phyloP scores from a whole-genome alignment of 192 early-diverging fungal genomes.

The Entophlyctis luteolus region DNA sequence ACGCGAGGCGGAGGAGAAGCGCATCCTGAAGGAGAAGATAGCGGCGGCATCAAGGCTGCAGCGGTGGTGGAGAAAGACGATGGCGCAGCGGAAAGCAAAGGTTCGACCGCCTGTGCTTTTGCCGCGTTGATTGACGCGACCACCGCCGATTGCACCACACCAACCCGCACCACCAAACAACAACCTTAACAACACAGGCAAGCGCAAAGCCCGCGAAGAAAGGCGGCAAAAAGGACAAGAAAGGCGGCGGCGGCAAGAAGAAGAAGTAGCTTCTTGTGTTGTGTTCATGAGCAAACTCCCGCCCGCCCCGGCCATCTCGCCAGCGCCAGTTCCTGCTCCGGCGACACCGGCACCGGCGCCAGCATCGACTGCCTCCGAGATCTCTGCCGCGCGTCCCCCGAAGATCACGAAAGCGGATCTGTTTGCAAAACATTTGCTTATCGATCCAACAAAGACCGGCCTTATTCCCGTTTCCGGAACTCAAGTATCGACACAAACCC shows the following conservation, averaged over 20 bases:
- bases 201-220: slow-evolving; percentile 14
- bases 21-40: slow-evolving; percentile 23
- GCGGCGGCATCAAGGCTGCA: slow-evolving; percentile 42
- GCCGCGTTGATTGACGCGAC: background rate
- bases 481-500: background rate
- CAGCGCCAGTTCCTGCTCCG: too few species aligned
- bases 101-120: background rate
- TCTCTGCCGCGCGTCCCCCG: background rate
- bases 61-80: slow-evolving; percentile 40
- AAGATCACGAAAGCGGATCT: background rate
- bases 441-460: slow-evolving; percentile 21
- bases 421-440: background rate
- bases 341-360: background rate
- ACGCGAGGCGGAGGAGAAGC: slow-evolving; percentile 41
- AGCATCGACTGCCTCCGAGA: background rate
- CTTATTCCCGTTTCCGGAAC: slow-evolving; percentile 30
- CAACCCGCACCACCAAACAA: background rate
- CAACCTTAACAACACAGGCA: background rate
- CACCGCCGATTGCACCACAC: too few species aligned
- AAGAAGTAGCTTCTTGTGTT: background rate
- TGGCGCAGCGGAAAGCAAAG: background rate
- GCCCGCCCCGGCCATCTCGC: too few species aligned
- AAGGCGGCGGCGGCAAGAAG: slow-evolving; percentile 14
- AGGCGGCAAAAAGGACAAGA: slow-evolving; percentile 17
- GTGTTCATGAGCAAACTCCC: too few species aligned